Evolutionary conservation across 192 early-diverging fungal species (phyloP).

Genomic region (Phlyctochytrium planicorne): DNA sequence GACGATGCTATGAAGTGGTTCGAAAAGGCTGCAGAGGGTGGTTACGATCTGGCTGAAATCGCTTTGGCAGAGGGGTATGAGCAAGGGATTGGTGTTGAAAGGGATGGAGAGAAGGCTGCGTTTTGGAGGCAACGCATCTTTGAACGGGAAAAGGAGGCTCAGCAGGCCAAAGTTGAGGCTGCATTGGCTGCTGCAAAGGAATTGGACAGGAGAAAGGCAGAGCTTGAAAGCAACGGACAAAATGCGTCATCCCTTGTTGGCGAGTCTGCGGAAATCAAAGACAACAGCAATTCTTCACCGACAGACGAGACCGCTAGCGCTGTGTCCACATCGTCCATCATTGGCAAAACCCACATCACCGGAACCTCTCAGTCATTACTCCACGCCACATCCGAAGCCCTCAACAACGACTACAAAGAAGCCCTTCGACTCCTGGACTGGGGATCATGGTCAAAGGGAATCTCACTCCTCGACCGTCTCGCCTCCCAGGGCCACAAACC

Average conservation of each 20-base stretch:
- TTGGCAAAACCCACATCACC: background rate
- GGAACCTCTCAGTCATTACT: no score
- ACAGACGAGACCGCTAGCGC: slow-evolving; percentile 3
- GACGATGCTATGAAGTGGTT: slow-evolving; percentile 19
- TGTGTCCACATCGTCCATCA: background rate
- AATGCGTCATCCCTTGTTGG: background rate
- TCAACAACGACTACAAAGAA: background rate
- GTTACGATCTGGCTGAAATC: slow-evolving; percentile 15
- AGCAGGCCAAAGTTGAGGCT: background rate
- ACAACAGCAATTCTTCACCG: background rate
- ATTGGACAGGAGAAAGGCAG: background rate
- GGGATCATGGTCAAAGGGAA: background rate
- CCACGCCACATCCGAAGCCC: no score
- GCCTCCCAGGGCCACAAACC: background rate
- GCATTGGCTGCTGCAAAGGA: background rate
- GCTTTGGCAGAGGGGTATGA: slow-evolving; percentile 29
- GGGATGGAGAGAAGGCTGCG: background rate
- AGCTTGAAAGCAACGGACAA: no score
- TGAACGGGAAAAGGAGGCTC: background rate
- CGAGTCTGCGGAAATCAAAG: background rate
- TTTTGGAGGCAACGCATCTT: background rate
- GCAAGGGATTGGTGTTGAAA: slow-evolving; percentile 5
- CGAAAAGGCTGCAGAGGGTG: slow-evolving; percentile 18
- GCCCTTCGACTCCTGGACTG: slow-evolving; percentile 7
- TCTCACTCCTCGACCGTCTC: background rate